These are phyloP conservation scores for Pseudogymnoascus destructans DNA, from an alignment of 2,329 filamentous ascomycete species.

Conservation along the genomic window DNA sequence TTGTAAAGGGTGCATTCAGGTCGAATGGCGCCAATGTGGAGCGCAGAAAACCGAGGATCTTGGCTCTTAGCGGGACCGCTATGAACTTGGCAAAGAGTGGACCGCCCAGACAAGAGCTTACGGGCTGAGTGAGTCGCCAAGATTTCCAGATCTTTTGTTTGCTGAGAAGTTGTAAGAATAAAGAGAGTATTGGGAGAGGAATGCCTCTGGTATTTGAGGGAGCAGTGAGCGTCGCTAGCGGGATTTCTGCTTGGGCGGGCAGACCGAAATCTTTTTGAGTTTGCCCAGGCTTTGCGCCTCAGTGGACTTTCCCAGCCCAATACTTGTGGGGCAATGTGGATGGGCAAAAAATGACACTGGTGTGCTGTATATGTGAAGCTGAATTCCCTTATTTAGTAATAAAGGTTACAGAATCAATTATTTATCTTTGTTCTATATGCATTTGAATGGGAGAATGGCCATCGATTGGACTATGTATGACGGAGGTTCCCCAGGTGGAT, in stretches of 20 bases:
- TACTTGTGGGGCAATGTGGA: background rate
- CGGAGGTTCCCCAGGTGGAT: background rate
- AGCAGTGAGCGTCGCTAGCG: background rate
- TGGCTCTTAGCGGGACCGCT: background rate
- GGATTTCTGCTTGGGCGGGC: background rate
- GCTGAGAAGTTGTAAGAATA: background rate
- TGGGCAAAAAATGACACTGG: background rate
- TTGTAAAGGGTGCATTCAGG: constrained; percentile 1
- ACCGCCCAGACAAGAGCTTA: background rate
- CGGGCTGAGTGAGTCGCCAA: background rate
- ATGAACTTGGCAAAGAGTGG: constrained; percentile 8
- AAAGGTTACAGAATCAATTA: background rate
- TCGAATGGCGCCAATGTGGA: constrained; percentile 1
- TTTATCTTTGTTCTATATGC: background rate
- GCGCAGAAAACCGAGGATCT: constrained; percentile 2
- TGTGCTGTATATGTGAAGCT: background rate
- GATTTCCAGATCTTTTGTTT: background rate
- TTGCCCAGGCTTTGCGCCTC: background rate
- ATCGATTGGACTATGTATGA: background rate
- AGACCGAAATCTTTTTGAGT: constrained; percentile 3
- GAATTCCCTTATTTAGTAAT: background rate
- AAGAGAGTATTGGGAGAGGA: background rate
- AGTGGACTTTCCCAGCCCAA: background rate
- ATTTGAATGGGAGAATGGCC: background rate
- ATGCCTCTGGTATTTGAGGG: constrained; percentile 6